These are phyloP conservation scores for Termitomyces sp. DNA, from an alignment of 768 basidiomycete species.

Conservation along the genomic window DNA sequence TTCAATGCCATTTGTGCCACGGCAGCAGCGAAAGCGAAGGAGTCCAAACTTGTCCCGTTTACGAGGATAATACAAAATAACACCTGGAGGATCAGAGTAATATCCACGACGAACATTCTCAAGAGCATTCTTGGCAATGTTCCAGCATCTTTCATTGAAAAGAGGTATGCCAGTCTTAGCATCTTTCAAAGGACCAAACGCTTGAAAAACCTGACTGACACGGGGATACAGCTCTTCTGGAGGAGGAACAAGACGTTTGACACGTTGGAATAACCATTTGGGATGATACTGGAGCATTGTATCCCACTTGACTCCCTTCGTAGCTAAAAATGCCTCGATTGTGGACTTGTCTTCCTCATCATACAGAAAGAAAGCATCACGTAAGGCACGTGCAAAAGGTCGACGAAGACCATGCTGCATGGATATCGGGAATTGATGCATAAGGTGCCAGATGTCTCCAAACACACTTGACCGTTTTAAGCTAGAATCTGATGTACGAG, in stretches of 20 bases:
- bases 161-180: background rate
- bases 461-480: too few species aligned
- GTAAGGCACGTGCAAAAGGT: background rate
- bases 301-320: too few species aligned
- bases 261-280: background rate
- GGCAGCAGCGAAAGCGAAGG: background rate
- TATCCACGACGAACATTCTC: background rate
- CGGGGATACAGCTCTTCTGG: background rate
- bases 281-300: background rate
- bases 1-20: background rate
- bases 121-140: background rate
- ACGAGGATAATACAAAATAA: background rate
- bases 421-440: too few species aligned
- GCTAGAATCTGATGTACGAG: too few species aligned
- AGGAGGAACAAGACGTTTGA: background rate
- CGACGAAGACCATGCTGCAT: too few species aligned
- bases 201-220: background rate
- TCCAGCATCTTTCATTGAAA: background rate
- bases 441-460: too few species aligned
- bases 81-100: background rate
- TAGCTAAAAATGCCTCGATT: background rate
- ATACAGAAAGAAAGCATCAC: background rate
- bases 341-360: background rate
- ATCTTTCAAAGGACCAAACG: background rate
- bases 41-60: background rate